A percentile compares a stretch with the other conserved stretches of the same genome.
Conservation (phyloP, 1,284 basidiomycete genomes). For the Ganoderma leucocontextum region DNA sequence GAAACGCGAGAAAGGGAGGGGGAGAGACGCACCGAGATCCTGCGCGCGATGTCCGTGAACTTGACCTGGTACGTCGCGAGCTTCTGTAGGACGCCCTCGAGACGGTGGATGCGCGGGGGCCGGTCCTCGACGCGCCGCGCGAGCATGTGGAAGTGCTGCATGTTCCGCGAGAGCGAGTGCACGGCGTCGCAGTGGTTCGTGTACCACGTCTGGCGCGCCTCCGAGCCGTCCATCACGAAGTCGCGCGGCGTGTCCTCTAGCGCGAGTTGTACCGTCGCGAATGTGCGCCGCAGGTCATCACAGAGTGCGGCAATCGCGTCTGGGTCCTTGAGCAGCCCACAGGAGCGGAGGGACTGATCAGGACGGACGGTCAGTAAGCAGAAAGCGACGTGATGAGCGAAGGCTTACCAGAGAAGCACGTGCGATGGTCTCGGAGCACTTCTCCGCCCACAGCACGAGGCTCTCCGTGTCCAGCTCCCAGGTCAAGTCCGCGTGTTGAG, state of each 20-base stretch:
- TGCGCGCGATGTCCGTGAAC: conserved; percentile 35
- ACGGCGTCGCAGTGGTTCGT: conserved; percentile 34
- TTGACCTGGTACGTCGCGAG: conserved; percentile 52
- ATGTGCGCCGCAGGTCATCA: conserved; percentile 24
- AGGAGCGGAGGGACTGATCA: conserved; percentile 33
- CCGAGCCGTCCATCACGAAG: conserved; percentile 21
- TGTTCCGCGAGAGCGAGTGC: conserved; percentile 29
- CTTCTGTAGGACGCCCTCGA: conserved; percentile 38
- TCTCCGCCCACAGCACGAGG: conserved; percentile 30
- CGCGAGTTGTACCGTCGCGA: conserved; percentile 29
- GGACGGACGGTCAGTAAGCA: neutral
- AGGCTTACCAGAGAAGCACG: conserved; percentile 34
- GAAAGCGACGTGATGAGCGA: neutral
- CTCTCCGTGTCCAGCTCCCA: conserved; percentile 28
- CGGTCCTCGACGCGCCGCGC: conserved; percentile 31
- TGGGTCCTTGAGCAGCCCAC: conserved; percentile 33
- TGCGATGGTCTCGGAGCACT: conserved; percentile 31
- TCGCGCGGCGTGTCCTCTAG: conserved; percentile 33
- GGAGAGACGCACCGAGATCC: conserved; percentile 30
- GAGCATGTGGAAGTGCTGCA: conserved; percentile 35
- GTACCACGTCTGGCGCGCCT: conserved; percentile 33
- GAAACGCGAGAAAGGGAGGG: neutral
- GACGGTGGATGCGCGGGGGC: conserved; percentile 38
- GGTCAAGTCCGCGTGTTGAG: conserved; percentile 23
- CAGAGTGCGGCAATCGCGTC: conserved; percentile 31